Conservation (phyloP, 1,139 yeast species). For the Spathaspora sp. region DNA sequence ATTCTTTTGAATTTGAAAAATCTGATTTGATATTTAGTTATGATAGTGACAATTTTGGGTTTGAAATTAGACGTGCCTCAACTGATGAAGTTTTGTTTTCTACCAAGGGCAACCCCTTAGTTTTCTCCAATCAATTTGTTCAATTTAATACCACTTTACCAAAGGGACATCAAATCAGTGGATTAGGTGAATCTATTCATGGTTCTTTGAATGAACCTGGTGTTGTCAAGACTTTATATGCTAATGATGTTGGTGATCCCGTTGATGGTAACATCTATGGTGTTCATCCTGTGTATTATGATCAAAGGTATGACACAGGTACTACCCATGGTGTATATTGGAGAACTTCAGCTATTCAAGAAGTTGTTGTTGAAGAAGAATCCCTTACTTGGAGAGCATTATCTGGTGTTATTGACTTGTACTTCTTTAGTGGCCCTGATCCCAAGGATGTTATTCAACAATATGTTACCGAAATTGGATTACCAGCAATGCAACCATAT, state of each 20-base stretch:
- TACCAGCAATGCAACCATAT: slow-evolving; percentile 24
- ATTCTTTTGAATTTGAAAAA: slow-evolving; percentile 13
- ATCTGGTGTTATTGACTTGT: slow-evolving; percentile 29
- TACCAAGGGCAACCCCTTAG: slow-evolving; percentile 25
- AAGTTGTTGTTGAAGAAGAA: slow-evolving; percentile 20
- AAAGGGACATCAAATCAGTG: slow-evolving; percentile 24
- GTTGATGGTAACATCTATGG: slow-evolving; percentile 25
- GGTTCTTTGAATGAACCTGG: slow-evolving; percentile 27
- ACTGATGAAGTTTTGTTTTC: slow-evolving; percentile 23
- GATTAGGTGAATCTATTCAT: slow-evolving; percentile 32
- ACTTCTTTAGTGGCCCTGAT: slow-evolving; percentile 31
- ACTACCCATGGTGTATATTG: slow-evolving; percentile 24
- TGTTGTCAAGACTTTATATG: slow-evolving; percentile 24
- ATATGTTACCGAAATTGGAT: slow-evolving; percentile 23
- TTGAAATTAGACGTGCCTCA: slow-evolving; percentile 23
- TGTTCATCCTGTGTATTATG: slow-evolving; percentile 24
- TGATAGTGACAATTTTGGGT: slow-evolving; percentile 20
- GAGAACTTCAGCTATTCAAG: slow-evolving; percentile 25
- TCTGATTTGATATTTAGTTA: slow-evolving; percentile 23
- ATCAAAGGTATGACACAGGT: slow-evolving; percentile 20
- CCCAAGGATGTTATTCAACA: slow-evolving; percentile 29
- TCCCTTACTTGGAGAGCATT: slow-evolving; percentile 27
- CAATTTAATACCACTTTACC: slow-evolving; percentile 30
- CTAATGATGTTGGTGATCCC: slow-evolving; percentile 23
- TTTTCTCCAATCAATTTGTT: slow-evolving; percentile 30